phyloP scores from a whole-genome alignment of 441 rosid genomes.

The Omphalea diandra region DNA sequence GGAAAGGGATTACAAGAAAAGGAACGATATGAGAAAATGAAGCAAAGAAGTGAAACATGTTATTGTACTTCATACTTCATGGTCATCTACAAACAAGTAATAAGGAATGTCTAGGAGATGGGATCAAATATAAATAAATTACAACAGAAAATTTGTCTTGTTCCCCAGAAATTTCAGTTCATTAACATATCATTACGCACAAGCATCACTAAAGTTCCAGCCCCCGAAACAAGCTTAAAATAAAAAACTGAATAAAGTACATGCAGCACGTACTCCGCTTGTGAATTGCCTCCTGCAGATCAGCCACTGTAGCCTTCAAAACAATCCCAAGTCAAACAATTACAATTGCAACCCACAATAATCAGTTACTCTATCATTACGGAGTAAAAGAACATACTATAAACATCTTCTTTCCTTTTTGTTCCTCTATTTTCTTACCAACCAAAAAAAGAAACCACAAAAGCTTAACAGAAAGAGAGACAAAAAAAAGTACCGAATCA shows the following conservation, averaged over 20 bases:
- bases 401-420: not conserved
- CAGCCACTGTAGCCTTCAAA: constrained; percentile 79
- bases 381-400: not conserved
- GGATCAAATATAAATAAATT: not conserved
- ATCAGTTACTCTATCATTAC: not conserved
- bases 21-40: not conserved
- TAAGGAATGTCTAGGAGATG: not conserved
- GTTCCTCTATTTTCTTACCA: constrained; percentile 8
- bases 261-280: constrained; percentile 52
- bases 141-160: not conserved
- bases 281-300: constrained; percentile 83
- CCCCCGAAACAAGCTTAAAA: not conserved
- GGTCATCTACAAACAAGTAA: not conserved
- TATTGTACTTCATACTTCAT: not conserved
- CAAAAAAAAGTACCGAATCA: constrained; percentile 52
- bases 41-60: not conserved
- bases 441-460: constrained; percentile 11
- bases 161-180: too few relatives aligned
- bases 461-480: constrained; percentile 3
- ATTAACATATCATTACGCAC: too few relatives aligned
- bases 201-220: not conserved
- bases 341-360: constrained; percentile 7
- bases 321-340: constrained; percentile 12
- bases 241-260: not conserved
- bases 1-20: too few relatives aligned